Conservation (phyloP, 148 eudicot genomes). For the Chenopodium quinoa region DNA sequence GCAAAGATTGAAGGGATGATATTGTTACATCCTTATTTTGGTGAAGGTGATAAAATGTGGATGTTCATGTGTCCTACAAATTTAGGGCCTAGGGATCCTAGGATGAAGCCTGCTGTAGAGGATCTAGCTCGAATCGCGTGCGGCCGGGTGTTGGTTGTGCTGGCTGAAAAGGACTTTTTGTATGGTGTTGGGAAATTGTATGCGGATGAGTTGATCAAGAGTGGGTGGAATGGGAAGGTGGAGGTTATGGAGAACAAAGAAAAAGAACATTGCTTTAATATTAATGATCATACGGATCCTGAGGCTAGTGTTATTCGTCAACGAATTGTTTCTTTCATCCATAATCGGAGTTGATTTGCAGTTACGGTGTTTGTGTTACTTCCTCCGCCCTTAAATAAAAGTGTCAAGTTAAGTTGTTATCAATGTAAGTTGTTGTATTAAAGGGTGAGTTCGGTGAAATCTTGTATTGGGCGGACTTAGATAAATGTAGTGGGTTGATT, state of each 20-base stretch:
- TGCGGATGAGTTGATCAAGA: constrained; percentile 28
- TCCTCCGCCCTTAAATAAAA: too few relatives aligned
- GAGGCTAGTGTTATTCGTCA: constrained; percentile 27
- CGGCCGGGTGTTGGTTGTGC: constrained; percentile 35
- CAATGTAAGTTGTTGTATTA: too few relatives aligned
- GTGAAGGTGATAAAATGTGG: constrained; percentile 43
- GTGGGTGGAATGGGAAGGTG: constrained; percentile 42
- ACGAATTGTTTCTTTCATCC: constrained; percentile 29
- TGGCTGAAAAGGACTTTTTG: constrained; percentile 34
- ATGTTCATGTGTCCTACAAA: constrained; percentile 34
- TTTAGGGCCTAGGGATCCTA: constrained; percentile 35
- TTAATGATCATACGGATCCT: constrained; percentile 17
- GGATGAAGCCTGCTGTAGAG: constrained; percentile 34
- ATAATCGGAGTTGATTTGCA: neutral
- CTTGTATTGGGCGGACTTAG: too few relatives aligned
- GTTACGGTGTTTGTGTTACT: too few relatives aligned
- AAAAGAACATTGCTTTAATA: constrained; percentile 37
- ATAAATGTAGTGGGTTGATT: too few relatives aligned
- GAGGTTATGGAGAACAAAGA: constrained; percentile 37
- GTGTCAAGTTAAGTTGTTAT: too few relatives aligned
- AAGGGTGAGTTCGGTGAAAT: too few relatives aligned
- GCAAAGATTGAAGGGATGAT: constrained; percentile 27
- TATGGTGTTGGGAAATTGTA: constrained; percentile 31
- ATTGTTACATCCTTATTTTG: constrained; percentile 34
- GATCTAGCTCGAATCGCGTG: constrained; percentile 32